These are phyloP conservation scores for Pyrenula massariospora DNA, from an alignment of 495 filamentous ascomycete species.

Conservation along the genomic window DNA sequence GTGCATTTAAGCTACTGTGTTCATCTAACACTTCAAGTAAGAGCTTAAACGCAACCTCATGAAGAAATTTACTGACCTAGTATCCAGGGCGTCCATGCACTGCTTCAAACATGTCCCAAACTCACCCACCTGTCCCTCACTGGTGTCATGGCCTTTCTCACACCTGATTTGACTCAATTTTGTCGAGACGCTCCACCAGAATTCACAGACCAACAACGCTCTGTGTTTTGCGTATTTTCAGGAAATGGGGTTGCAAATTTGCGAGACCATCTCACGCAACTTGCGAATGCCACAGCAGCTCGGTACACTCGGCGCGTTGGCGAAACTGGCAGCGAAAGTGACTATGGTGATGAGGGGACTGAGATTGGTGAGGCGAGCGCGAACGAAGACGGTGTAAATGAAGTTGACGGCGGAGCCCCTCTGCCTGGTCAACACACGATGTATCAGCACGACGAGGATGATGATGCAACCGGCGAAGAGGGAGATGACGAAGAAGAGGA, in stretches of 20 bases:
- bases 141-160: constrained; percentile 71
- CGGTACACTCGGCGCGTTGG: neutral
- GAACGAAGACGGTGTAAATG: neutral
- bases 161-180: constrained; percentile 64
- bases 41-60: constrained; percentile 11
- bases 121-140: constrained; percentile 94
- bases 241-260: constrained; percentile 71
- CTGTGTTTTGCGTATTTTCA: constrained; percentile 95
- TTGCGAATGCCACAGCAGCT: constrained; percentile 11
- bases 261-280: constrained; percentile 60
- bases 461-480: neutral
- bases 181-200: constrained; percentile 82
- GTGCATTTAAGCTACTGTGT: constrained; percentile 97
- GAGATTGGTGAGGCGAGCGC: neutral
- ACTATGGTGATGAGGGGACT: neutral
- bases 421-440: neutral
- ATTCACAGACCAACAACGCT: constrained; percentile 90
- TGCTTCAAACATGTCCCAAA: constrained; percentile 83
- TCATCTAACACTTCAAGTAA: constrained; percentile 65
- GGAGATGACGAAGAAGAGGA: neutral
- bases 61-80: constrained; percentile 5
- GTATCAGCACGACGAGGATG: neutral
- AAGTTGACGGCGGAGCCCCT: constrained; percentile 1
- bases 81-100: constrained; percentile 75
- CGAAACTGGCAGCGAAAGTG: neutral